Percentiles rank a stretch among this genome's conserved stretches.
Evolutionary conservation across 2,329 filamentous ascomycete species (phyloP).

Genomic region (Stagonosporopsis cucurbitacearum): DNA sequence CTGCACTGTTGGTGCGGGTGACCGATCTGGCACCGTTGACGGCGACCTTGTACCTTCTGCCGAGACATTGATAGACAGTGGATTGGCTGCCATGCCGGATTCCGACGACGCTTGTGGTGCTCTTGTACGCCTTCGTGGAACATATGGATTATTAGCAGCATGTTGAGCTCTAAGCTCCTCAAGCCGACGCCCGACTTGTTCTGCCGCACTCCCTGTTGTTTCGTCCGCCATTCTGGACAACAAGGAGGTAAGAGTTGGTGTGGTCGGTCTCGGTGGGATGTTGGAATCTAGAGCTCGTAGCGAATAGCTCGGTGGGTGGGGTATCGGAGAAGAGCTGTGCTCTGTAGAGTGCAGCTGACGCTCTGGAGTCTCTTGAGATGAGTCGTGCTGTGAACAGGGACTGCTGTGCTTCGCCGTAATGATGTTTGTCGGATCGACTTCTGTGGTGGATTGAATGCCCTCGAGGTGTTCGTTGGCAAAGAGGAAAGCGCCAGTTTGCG

Average conservation of each 20-base stretch:
- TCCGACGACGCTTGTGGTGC: background rate
- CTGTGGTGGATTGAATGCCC: slow-evolving; percentile 26
- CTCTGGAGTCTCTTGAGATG: slow-evolving; percentile 40
- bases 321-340: slow-evolving; percentile 29
- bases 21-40: slow-evolving; percentile 42
- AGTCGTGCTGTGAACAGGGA: slow-evolving; percentile 38
- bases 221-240: slow-evolving; percentile 25
- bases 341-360: slow-evolving; percentile 5
- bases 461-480: slow-evolving; percentile 30
- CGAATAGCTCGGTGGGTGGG: slow-evolving; percentile 33
- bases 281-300: slow-evolving; percentile 25
- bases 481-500: slow-evolving; percentile 21
- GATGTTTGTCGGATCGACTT: slow-evolving; percentile 8
- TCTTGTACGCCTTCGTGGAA: slow-evolving; percentile 12
- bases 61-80: slow-evolving; percentile 2
- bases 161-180: slow-evolving; percentile 17
- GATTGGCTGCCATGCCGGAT: background rate
- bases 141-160: slow-evolving; percentile 19
- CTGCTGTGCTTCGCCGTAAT: slow-evolving; percentile 1
- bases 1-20: slow-evolving; percentile 29
- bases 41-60: slow-evolving; percentile 43
- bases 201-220: slow-evolving; percentile 18
- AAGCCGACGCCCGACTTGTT: slow-evolving; percentile 12
- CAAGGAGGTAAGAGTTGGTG: slow-evolving; percentile 20
- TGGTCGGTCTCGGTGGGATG: slow-evolving; percentile 28